Evolutionary conservation across 148 eudicot genomes (phyloP).

Genomic region (Beta vulgaris): DNA sequence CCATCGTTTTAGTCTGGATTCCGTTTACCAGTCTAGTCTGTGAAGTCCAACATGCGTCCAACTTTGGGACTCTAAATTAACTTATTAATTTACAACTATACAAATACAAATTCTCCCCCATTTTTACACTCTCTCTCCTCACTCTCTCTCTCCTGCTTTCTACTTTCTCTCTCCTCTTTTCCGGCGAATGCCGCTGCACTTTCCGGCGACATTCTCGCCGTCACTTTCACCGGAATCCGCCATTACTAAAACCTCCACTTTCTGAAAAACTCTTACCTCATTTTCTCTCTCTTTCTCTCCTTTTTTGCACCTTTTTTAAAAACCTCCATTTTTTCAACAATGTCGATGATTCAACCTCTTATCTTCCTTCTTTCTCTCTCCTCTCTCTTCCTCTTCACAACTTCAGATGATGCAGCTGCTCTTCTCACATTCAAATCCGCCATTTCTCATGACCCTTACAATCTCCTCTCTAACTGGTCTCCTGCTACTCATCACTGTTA

Average conservation of each 20-base stretch:
- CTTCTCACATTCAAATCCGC: slow-evolving; percentile 40
- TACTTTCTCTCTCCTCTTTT: neutral
- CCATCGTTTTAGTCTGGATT: neutral
- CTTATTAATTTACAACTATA: no score
- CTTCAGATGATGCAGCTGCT: slow-evolving; percentile 3
- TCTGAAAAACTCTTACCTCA: neutral
- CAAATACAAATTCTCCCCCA: no score
- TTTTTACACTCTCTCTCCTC: neutral
- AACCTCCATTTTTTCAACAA: slow-evolving; percentile 17
- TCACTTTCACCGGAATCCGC: neutral
- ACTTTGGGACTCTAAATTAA: neutral
- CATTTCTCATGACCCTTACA: slow-evolving; percentile 26
- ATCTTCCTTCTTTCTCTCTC: slow-evolving; percentile 13
- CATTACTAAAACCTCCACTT: no score
- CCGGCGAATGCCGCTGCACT: slow-evolving; percentile 22
- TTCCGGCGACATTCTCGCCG: slow-evolving; percentile 25
- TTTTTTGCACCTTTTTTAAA: no score
- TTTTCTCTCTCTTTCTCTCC: neutral
- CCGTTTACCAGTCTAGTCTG: neutral
- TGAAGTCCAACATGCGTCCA: slow-evolving; percentile 9
- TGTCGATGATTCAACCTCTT: slow-evolving; percentile 13
- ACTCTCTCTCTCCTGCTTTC: neutral
- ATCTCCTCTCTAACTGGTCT: slow-evolving; percentile 35
- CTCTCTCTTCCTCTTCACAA: neutral
- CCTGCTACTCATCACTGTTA: slow-evolving; percentile 47